These are phyloP conservation scores for Sphaerostilbella broomeana DNA, from an alignment of 2,329 filamentous ascomycete genomes.

Conservation along the genomic window DNA sequence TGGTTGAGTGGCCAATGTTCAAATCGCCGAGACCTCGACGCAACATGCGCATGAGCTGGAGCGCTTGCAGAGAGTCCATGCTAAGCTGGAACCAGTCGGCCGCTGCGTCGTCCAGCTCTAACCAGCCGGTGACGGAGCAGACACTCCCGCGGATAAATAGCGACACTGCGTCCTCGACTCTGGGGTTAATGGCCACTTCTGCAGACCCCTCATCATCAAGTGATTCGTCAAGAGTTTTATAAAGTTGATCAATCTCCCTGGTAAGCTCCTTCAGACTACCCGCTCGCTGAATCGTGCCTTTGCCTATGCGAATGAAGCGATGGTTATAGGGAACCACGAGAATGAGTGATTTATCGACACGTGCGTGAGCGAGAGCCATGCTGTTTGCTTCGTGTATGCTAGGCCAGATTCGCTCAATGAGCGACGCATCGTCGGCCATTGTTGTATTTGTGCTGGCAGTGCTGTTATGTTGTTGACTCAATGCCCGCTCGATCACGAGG, in stretches of 20 bases:
- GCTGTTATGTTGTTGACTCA: too few species aligned
- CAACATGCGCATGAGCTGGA: too few species aligned
- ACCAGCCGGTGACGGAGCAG: background rate
- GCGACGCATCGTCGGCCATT: conserved; percentile 14
- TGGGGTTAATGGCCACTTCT: too few species aligned
- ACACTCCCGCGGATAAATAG: background rate
- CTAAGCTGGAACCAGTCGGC: conserved; percentile 3
- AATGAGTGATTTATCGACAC: conserved; percentile 43
- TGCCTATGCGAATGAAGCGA: conserved; percentile 44
- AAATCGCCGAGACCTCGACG: too few species aligned
- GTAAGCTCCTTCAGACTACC: conserved; percentile 40
- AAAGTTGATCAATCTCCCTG: conserved; percentile 36
- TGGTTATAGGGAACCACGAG: conserved; percentile 37
- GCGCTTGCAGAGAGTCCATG: conserved; percentile 17
- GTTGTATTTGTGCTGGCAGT: too few species aligned
- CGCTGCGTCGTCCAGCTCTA: background rate
- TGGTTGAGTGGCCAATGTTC: too few species aligned
- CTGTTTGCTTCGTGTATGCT: conserved; percentile 27
- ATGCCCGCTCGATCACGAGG: conserved; percentile 32
- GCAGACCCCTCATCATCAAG: background rate
- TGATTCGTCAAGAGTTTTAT: conserved; percentile 20
- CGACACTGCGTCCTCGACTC: too few species aligned
- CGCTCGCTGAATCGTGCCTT: conserved; percentile 44
- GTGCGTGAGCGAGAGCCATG: conserved; percentile 25
- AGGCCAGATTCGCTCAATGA: conserved; percentile 29